Base-by-base conservation (phyloP, 805 yeast genomes). In the Zygosaccharomyces rouxii region DNA sequence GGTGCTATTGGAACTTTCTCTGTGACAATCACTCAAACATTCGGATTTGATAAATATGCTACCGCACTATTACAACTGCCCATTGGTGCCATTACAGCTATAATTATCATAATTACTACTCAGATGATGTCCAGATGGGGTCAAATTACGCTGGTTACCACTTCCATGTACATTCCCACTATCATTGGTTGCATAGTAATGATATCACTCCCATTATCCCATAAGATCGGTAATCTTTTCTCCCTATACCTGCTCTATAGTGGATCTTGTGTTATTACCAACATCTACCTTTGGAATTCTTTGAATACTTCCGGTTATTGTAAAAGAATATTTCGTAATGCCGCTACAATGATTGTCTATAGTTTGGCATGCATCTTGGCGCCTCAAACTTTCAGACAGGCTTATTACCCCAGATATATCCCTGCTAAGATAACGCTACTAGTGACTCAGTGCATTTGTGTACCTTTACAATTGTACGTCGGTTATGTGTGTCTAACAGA, bases 291-390 rank as follows among this genome's bases (percentile, higher is more conserved):
- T 4, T 80, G 85, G 85, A 78, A 78, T 51, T 73, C 77, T 47
- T 75, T 82, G 39, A 80, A 80, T 55, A 79, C 83, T 7, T 78
- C 85, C 0, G 85, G 85, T 1, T 77, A 79, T 48, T 78, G 83
- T 5, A 81, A 81, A 57, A 73, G 80, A 52, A 64, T 79, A 21
- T 73, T 74, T 28, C 67, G 83, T 51, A 79, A 78, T 55, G 79
- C 77, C 5, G 56, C 75, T 21, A 79, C 81, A 1, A 75, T 80
- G 80, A 69, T 80, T 45, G 77, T 75, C 14, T 80, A 79, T 57
- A 78, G 81, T 9, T 63, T 80, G 22, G 79, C 83, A 6, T 75
- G 82, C 55, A 66, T 84, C 50, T 70, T 80, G 42, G 87, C 86
- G 0, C 86, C 88, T 2, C 85, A 81, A 56, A 66, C 80, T 56